Conservation (phyloP, 202 grass and related monocot species). For the Dendrocalamus latiflorus region DNA sequence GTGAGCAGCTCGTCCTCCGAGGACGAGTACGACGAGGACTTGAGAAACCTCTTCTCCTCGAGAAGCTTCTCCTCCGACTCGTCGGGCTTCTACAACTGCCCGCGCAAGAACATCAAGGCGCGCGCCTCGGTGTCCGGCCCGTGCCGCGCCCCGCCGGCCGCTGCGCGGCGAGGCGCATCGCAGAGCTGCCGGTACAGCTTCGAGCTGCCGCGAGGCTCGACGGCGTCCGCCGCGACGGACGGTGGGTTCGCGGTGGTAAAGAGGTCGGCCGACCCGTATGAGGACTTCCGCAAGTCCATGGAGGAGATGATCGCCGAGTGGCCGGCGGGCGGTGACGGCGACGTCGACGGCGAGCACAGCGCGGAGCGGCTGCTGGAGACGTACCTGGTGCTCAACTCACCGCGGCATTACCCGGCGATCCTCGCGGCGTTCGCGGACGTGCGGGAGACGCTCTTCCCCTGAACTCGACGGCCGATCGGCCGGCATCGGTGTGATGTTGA, state of each 20-base stretch:
- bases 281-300: constrained; percentile 92
- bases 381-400: constrained; percentile 80
- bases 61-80: constrained; percentile 77
- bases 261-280: constrained; percentile 64
- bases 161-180: constrained; percentile 10
- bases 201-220: constrained; percentile 38
- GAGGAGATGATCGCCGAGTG: constrained; percentile 80
- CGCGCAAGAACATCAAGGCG: constrained; percentile 5
- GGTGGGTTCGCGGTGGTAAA: constrained; percentile 75
- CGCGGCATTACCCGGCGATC: constrained; percentile 72
- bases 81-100: constrained; percentile 62
- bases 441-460: constrained; percentile 57
- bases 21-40: constrained; percentile 54
- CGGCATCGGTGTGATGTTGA: neutral
- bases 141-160: neutral
- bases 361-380: constrained; percentile 67
- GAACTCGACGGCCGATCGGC: neutral
- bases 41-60: constrained; percentile 61
- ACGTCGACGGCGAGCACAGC: neutral
- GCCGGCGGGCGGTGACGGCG: constrained; percentile 10
- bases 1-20: constrained; percentile 44
- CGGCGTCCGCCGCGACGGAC: constrained; percentile 26
- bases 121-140: constrained; percentile 49
- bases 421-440: constrained; percentile 83
- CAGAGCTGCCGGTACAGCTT: constrained; percentile 52